These are phyloP conservation scores for Coriolopsis trogii DNA, from an alignment of 1,284 basidiomycete species.

Conservation along the genomic window DNA sequence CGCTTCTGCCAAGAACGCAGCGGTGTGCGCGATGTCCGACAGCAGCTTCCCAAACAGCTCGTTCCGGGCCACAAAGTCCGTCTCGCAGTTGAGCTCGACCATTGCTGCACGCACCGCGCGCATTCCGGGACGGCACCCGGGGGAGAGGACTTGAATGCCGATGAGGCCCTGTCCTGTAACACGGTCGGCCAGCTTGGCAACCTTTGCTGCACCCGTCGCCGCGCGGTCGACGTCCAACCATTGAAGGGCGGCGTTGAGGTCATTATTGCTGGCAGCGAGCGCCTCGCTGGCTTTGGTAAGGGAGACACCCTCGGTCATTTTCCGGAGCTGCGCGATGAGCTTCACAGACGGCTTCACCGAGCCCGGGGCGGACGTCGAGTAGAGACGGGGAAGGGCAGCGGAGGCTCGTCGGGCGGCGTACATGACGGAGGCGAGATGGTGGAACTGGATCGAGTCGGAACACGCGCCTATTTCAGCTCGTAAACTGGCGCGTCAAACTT, in stretches of 20 bases:
- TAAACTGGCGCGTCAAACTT: too few relatives aligned
- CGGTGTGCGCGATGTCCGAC: slow-evolving; percentile 83
- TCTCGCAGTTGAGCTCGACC: slow-evolving; percentile 96
- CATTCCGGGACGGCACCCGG: slow-evolving; percentile 43
- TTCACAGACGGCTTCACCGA: slow-evolving; percentile 62
- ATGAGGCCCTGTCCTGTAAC: slow-evolving; percentile 81
- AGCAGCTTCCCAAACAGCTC: slow-evolving; percentile 82
- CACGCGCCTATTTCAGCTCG: too few relatives aligned
- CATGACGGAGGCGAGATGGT: too few relatives aligned
- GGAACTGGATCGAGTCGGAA: too few relatives aligned
- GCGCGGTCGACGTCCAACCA: slow-evolving; percentile 83
- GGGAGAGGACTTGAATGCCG: slow-evolving; percentile 72
- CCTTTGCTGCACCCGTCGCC: slow-evolving; percentile 76
- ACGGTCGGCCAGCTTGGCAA: slow-evolving; percentile 81
- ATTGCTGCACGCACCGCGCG: slow-evolving; percentile 75
- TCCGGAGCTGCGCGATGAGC: slow-evolving; percentile 87
- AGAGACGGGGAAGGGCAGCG: slow-evolving; percentile 31
- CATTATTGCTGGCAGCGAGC: slow-evolving; percentile 74
- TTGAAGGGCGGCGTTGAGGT: slow-evolving; percentile 72
- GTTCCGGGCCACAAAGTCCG: slow-evolving; percentile 93
- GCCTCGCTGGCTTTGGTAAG: slow-evolving; percentile 91
- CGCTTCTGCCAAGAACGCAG: slow-evolving; percentile 77
- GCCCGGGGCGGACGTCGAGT: slow-evolving; percentile 41
- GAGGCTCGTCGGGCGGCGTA: slow-evolving; percentile 18
- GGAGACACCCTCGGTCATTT: slow-evolving; percentile 72